Evolutionary conservation across 495 filamentous ascomycete species (phyloP).

Genomic region (Lophiostoma macrostomum): DNA sequence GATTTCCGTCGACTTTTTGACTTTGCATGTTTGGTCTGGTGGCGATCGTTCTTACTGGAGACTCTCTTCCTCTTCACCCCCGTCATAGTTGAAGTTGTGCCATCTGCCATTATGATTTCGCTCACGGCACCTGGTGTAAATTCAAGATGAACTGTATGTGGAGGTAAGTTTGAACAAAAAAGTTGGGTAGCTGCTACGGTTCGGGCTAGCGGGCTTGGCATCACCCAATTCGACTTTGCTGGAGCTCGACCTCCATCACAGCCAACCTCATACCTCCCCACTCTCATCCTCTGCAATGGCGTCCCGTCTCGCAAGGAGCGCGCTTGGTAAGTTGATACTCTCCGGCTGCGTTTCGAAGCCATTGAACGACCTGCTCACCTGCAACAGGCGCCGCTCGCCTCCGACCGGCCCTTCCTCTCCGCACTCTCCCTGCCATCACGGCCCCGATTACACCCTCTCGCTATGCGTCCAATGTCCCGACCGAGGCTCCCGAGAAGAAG

Average conservation of each 20-base stretch:
- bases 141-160: no score
- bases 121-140: no score
- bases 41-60: slow-evolving; percentile 7
- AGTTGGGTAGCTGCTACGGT: neutral
- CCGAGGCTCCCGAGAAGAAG: slow-evolving; percentile 84
- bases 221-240: no score
- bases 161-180: slow-evolving; percentile 6
- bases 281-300: slow-evolving; percentile 70
- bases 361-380: slow-evolving; percentile 34
- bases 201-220: slow-evolving; percentile 1
- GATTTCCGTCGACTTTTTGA: slow-evolving; percentile 16
- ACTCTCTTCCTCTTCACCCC: slow-evolving; percentile 37
- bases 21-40: slow-evolving; percentile 10
- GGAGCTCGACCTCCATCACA: slow-evolving; percentile 18
- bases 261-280: slow-evolving; percentile 41
- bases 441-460: slow-evolving; percentile 62
- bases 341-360: slow-evolving; percentile 14
- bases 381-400: slow-evolving; percentile 79
- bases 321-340: slow-evolving; percentile 66
- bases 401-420: slow-evolving; percentile 63
- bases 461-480: slow-evolving; percentile 70
- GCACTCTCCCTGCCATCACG: slow-evolving; percentile 68
- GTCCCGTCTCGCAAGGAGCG: slow-evolving; percentile 88
- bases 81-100: neutral
- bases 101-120: slow-evolving; percentile 15